phyloP scores from a whole-genome alignment of 2,329 filamentous ascomycete species.

The Diplodia corticola region DNA sequence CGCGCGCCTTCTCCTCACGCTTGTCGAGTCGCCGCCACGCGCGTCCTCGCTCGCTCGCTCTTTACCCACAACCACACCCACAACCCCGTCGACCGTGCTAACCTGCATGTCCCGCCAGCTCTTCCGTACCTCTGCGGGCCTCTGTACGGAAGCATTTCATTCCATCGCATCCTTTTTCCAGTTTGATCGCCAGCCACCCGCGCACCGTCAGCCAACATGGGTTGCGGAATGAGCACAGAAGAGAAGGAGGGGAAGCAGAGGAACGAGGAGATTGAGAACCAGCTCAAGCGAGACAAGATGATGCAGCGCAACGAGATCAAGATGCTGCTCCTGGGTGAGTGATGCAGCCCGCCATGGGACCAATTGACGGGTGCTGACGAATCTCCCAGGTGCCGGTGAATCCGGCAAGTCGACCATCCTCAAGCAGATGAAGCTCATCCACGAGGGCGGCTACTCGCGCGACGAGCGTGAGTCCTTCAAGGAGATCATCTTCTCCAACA shows the following conservation, averaged over 20 bases:
- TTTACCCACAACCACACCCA: constrained; percentile 11
- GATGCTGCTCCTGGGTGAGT: constrained; percentile 95
- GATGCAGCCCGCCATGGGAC: constrained; percentile 25
- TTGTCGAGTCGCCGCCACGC: constrained; percentile 15
- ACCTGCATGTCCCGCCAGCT: constrained; percentile 2
- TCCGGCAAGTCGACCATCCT: constrained; percentile 92
- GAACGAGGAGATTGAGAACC: constrained; percentile 99
- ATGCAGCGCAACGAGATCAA: constrained; percentile 99
- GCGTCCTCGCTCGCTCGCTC: constrained; percentile 20
- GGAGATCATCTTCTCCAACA: constrained; percentile 72
- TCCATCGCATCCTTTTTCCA: constrained; percentile 6
- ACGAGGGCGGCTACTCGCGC: constrained; percentile 97
- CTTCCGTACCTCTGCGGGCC: constrained; percentile 23
- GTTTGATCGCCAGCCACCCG: background rate
- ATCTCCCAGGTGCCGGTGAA: constrained; percentile 81
- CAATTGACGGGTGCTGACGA: constrained; percentile 20
- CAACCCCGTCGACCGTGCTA: constrained; percentile 4
- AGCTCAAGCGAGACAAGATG: constrained; percentile 98
- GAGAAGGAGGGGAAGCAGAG: constrained; percentile 99
- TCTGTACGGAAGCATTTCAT: constrained; percentile 19
- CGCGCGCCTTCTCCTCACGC: constrained; percentile 12
- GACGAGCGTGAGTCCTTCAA: constrained; percentile 74
- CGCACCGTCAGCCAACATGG: constrained; percentile 67
- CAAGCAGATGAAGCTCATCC: constrained; percentile 99
- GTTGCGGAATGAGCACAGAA: constrained; percentile 99